Base-by-base conservation (phyloP, 345 rosid species). In the Citrus reticulata region DNA sequence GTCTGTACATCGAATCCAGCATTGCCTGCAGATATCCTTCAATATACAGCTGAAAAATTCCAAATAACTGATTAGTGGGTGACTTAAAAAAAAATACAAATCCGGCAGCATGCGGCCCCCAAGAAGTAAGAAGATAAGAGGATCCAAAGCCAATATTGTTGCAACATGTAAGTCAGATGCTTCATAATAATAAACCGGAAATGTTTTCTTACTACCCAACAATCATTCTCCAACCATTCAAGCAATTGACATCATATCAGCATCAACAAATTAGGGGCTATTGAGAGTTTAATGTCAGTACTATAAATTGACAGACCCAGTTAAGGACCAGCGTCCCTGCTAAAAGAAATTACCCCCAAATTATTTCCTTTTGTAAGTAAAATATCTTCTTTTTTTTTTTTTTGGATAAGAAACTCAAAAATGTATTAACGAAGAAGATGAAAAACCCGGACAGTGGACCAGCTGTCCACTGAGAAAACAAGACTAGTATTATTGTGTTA, bases 1-100 rank as follows among this genome's bases (percentile, higher is more conserved):
- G 98, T 79, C 92, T 91, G 78, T 91, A 95, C 88, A 87, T 86
- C 10, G 92, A 68, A 85, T 95, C 97, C 90, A 95, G 79, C 98
- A 95, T 92, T 70, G 98, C 98, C 88, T 93, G 97, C 77, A 93
- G 90, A 87, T 93, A 95, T 74, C 98, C 98, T 89, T 95, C 98
- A 80, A 95, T 88, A 82, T 93, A 95, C 72, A 92, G 81, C 98
- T 92, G 95, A 90, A 86, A 67, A 70, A 63, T 63, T 77, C 63
- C 70, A 80, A 74, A 80, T 29, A 51, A 40, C 72, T 46, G 59
- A 67, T 71, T 25, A 75, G 81, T 49, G 37, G 75, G 63, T n/a
- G 29, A 62, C 60, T 32, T 63, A 13, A 58, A n/a, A 74, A 6
- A 49, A 5, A 4, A 40, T 34, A 20, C 55, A 66, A 30, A 34